Evolutionary conservation across 257 asterid species (phyloP).

Genomic region (Plantago ovata): DNA sequence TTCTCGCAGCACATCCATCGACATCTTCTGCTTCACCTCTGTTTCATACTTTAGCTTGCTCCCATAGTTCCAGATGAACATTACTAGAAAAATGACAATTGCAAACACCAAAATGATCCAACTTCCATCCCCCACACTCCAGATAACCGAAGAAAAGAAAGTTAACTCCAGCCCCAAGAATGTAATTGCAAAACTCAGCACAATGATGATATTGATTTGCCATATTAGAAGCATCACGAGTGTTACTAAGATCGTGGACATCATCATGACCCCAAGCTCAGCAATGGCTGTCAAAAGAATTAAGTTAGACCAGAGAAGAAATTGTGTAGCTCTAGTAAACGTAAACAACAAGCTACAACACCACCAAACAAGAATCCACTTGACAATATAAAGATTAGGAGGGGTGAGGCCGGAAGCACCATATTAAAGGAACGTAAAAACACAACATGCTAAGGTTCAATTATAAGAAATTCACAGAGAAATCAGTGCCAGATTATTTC

Average conservation of each 20-base stretch:
- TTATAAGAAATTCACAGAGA: too few species aligned
- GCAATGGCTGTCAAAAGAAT: constrained; percentile 66
- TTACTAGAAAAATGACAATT: constrained; percentile 60
- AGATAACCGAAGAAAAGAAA: constrained; percentile 80
- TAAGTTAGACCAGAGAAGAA: constrained; percentile 32
- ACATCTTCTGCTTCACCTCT: constrained; percentile 80
- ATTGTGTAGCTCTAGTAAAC: neutral
- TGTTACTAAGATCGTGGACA: constrained; percentile 78
- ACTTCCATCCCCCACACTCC: constrained; percentile 96
- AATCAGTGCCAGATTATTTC: too few species aligned
- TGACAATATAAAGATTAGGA: neutral
- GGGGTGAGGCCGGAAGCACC: too few species aligned
- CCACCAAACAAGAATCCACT: too few species aligned
- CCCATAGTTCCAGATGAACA: constrained; percentile 97
- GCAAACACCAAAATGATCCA: constrained; percentile 92
- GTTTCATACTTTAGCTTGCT: constrained; percentile 89
- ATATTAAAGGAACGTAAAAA: too few species aligned
- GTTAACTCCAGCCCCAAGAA: constrained; percentile 86
- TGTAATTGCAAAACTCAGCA: constrained; percentile 52
- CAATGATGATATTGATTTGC: constrained; percentile 77
- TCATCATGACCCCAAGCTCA: constrained; percentile 98
- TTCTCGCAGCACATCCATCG: constrained; percentile 78
- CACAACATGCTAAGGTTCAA: too few species aligned
- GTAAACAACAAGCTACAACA: too few species aligned
- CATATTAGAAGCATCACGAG: constrained; percentile 98